Base-by-base conservation (phyloP, 495 filamentous ascomycete species). In the Baudoinia panamericana region DNA sequence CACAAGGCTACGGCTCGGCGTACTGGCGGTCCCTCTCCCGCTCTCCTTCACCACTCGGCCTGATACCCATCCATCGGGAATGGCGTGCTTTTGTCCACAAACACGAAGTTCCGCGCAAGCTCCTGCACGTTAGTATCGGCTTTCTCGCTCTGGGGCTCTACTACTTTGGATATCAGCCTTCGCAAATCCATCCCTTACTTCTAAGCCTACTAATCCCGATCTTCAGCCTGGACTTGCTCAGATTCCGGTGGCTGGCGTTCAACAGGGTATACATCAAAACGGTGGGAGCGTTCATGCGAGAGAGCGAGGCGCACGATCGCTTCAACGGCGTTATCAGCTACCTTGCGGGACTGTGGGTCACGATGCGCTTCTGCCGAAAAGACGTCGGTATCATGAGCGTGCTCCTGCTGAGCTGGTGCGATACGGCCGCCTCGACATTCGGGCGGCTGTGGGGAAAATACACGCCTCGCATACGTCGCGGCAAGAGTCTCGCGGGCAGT, bases 291-390 rank as follows among this genome's bases (percentile, higher is more conserved):
- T 66, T 96, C 42, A 99, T 99, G 90, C 81, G 90, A 39, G 90
- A 99, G 65, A 83, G 77, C 39, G 90, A 99, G 62, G 93, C 86
- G 39, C 48, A 52, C 22, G 64, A 72, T 12, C 82, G 83, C 24
- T 96, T 80, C 66, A 99, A 99, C 56, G 90, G 90, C 28, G 88
- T 95, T 38, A 87, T 99, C 40, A 94, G 82, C 71, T 99, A 95
- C 54, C 72, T 99, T 5, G 70, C 93, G 9, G 90, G 90, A 11
- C 78, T 86, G 16, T 95, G 84, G 68, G 70, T 74, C 13, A 86
- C 83, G 18, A 70, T 99, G 29, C 69, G 73, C 41, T 86, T 84
- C 60, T 87, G 86, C 57, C 86, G 86, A 19, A 96, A 95, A 59
- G 90, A 99, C 49, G 72, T 96, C n/a, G 84, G 78, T 2, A 76